phyloP scores from a whole-genome alignment of 805 yeast genomes.

The Candida broadrunensis region DNA sequence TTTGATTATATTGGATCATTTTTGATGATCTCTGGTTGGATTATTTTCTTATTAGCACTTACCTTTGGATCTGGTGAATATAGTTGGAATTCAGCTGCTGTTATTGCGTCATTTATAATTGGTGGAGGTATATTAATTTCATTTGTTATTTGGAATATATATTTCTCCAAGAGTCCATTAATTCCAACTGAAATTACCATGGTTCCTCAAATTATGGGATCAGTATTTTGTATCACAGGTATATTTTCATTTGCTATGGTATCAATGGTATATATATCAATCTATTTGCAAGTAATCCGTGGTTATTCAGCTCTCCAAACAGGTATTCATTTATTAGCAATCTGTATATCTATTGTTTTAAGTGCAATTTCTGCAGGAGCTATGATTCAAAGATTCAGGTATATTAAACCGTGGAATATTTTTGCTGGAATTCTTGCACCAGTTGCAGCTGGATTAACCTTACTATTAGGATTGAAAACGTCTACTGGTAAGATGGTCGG shows the following conservation, averaged over 20 bases:
- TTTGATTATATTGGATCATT: conserved; percentile 48
- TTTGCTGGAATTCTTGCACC: conserved; percentile 27
- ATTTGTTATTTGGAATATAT: no score
- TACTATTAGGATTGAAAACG: conserved; percentile 38
- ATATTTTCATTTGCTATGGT: conserved; percentile 38
- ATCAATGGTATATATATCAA: conserved; percentile 15
- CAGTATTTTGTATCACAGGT: conserved; percentile 30
- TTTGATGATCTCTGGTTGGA: conserved; percentile 39
- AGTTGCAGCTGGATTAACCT: conserved; percentile 43
- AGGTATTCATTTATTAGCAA: conserved; percentile 45
- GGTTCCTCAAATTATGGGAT: conserved; percentile 33
- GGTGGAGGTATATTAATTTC: conserved; percentile 32
- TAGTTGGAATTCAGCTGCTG: conserved; percentile 47
- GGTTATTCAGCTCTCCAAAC: conserved; percentile 40
- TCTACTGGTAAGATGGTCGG: conserved; percentile 38
- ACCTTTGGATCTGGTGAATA: conserved; percentile 56
- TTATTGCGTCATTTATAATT: conserved; percentile 30
- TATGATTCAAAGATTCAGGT: conserved; percentile 32
- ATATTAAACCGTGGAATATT: conserved; percentile 40
- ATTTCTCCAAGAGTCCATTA: conserved; percentile 44
- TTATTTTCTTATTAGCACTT: conserved; percentile 45
- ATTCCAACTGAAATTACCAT: conserved; percentile 42
- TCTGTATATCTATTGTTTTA: conserved; percentile 36
- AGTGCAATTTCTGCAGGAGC: conserved; percentile 37
- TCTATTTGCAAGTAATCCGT: conserved; percentile 49